Evolutionary conservation across 2,329 filamentous ascomycete species (phyloP), one percentile per base, ranked within the genome.

Genomic region (Exophiala aquamarina): DNA sequence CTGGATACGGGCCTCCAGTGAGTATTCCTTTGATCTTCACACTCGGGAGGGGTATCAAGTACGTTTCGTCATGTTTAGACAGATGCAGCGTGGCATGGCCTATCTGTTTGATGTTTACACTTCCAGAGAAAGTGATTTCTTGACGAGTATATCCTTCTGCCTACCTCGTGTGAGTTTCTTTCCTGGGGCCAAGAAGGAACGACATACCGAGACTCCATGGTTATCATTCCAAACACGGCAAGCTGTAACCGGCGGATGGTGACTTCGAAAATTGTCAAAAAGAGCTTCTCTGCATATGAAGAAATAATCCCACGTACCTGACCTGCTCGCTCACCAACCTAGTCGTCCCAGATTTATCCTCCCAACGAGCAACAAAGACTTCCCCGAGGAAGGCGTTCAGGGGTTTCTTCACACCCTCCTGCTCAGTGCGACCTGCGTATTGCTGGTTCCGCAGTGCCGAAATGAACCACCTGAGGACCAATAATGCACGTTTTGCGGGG

Each of bases 401-500:
- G 10, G 57, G 57, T 40, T 59, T 59, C 48, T 59, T 59, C 26
- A 59, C 41, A 7, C 57, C 57, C 28, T 54, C 44, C 15, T 44
- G 45, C 31, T 46, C 45, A 10, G 43, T 33, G 7, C 52, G 40
- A 13, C 50, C 73, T 69, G 52, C 74, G 72, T 59, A 59, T 34
- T 57, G 54, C 43, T 95, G 89, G 69, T 94, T 89, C 73, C 93
- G 95, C 42, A 97, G 76, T 3, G 91, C 95, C 62, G 84, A 91
- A 45, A 97, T 72, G 72, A 96, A 97, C 92, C 92, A 97, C 70
- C 92, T 94, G 60, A 96, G 74, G n/a, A 97, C 92, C 26, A 92
- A 76, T 57, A 95, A 71, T 15, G 89, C 85, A 52, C 92, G 83
- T 74, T 89, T 93, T 61, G 86, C 82, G 1, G 90, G 80, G 65